phyloP scores from a whole-genome alignment of 306 rosid genomes.

The Elaeagnus macrophylla region DNA sequence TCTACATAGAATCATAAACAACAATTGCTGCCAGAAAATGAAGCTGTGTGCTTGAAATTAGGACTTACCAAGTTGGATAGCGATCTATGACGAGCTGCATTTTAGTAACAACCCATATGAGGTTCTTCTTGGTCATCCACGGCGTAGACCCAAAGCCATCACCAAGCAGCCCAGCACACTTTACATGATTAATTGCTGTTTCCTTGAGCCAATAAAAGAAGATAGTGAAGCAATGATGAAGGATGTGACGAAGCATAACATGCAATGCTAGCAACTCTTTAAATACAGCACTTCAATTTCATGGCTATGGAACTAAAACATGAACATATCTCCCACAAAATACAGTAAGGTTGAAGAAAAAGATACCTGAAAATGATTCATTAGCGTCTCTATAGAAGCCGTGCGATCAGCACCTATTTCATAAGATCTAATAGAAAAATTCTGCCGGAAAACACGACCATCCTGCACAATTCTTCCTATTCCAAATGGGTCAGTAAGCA shows the following conservation, averaged over 20 bases:
- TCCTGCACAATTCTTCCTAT: conserved; percentile 16
- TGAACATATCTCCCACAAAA: neutral
- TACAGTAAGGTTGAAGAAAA: neutral
- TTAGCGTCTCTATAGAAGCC: conserved; percentile 4
- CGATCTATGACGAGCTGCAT: conserved; percentile 7
- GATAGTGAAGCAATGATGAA: too few relatives aligned
- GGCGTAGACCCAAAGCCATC: conserved; percentile 12
- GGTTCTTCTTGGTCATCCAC: conserved; percentile 14
- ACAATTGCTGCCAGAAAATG: neutral
- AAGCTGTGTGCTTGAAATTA: neutral
- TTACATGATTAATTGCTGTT: conserved; percentile 19
- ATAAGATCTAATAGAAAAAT: conserved; percentile 15
- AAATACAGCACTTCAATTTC: neutral
- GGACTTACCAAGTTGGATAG: conserved; percentile 21
- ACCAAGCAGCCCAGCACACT: conserved; percentile 7
- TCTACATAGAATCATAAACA: neutral
- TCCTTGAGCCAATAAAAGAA: conserved; percentile 4
- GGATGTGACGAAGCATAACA: too few relatives aligned
- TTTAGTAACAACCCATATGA: conserved; percentile 15
- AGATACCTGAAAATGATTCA: conserved; percentile 19
- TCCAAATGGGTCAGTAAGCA: conserved; percentile 89
- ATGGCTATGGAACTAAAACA: neutral
- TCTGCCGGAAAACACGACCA: conserved; percentile 14
- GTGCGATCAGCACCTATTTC: conserved; percentile 20
- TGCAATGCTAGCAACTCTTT: neutral